phyloP scores from a whole-genome alignment of 345 rosid species.

The Eucalyptus coolabah region DNA sequence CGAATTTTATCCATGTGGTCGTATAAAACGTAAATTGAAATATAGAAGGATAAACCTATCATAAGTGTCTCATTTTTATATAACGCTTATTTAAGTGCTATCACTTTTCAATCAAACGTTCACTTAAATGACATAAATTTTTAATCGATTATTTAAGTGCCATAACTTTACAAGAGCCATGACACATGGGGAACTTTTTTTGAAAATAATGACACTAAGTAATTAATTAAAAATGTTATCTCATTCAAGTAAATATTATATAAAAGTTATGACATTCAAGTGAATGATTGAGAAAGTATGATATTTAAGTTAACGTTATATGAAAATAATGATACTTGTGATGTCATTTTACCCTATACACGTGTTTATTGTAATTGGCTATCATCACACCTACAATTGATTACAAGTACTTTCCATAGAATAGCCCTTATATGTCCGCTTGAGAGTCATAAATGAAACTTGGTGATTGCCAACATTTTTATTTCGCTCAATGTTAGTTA shows the following conservation, averaged over 20 bases:
- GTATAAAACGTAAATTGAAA: background rate
- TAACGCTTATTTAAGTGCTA: accelerated
- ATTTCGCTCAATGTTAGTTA: background rate
- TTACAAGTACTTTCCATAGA: background rate
- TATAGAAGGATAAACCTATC: background rate
- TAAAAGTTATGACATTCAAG: accelerated
- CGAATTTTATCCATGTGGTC: background rate
- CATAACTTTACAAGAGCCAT: background rate
- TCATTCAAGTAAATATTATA: accelerated
- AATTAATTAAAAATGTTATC: background rate
- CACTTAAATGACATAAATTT: background rate
- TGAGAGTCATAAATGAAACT: background rate
- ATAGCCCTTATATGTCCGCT: background rate
- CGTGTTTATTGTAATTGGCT: background rate
- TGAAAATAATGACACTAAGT: background rate
- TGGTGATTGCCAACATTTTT: background rate
- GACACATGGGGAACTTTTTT: accelerated
- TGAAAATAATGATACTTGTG: background rate
- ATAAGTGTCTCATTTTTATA: background rate
- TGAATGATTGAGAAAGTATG: no score
- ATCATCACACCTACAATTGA: background rate
- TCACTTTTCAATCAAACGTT: background rate
- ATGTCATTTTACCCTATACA: background rate
- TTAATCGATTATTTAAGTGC: accelerated
- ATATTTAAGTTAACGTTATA: no score